Base-by-base conservation (phyloP, 176 grass and related monocot species). In the Aegilops tauschii region DNA sequence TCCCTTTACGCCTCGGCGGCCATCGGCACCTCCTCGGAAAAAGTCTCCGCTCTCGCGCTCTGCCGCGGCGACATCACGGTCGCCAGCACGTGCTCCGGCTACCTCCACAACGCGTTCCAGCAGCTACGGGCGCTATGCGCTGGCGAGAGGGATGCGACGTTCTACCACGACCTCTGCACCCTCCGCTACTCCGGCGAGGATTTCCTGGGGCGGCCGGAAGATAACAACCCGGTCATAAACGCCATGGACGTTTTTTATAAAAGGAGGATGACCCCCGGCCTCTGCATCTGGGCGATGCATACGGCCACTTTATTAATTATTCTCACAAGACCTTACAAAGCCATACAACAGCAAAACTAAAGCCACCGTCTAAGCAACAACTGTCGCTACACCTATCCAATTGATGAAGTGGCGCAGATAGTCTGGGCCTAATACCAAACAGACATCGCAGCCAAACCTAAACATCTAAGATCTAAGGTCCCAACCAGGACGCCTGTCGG, bases 1-100 rank as follows among this genome's bases (percentile, higher is more conserved):
- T 31, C 40, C 0, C 77, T 88, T 36, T 93, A 83, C 80, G 79
- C 77, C 11, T 23, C 8, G 32, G 73, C 30, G 2, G 44, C 71
- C 23, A 32, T 36, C 32, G 92, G 89, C 36, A 4, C 47, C 21
- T 8, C 70, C 76, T 84, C 92, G 20, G 72, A 91, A 49, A 72
- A 5, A 11, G 83, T 86, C 45, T 89, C 42, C 36, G 89, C 40
- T 9, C 87, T 88, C 2, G 62, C 74, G 42, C 89, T 94, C 40
- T 94, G 92, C 86, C 92, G 92, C 71, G 89, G 89, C 2, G 92
- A 93, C 64, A 40, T 78, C 67, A 83, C 50, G 1, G 64, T 87
- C 12, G 65, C 82, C 78, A 2, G 12, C 1, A 61, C 62, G 4
- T 94, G 92, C 87, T 65, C 71, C 23, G 18, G 45, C 32, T 93